Evolutionary conservation across 2,329 filamentous ascomycete species (phyloP), one percentile per base, ranked within the genome.

Genomic region (Fonsecaea monophora): DNA sequence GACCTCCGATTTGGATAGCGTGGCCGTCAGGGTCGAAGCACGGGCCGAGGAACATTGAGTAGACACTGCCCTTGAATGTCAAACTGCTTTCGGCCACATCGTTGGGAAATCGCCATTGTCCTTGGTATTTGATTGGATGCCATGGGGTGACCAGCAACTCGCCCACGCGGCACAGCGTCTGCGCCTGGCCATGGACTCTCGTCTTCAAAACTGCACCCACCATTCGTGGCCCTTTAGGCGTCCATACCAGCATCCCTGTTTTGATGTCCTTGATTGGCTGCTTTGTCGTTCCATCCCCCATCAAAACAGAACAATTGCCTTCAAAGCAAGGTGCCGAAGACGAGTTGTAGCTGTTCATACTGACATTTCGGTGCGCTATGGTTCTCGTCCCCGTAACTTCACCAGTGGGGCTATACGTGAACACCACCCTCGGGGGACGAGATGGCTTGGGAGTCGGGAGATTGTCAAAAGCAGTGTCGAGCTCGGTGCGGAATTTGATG

Each of bases 1-100:
- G 58, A 4, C 71, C 74, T 12, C 70, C 72, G 10, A 77, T 68
- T n/a, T 76, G 68, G 35, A 89, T 76, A 0, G 85, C 83, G 71
- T 89, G 86, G 0, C 83, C 62, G 30, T 63, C 50, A 4, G 63
- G 30, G 40, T 66, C 13, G n/a, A 40, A 21, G 13, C n/a, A 68
- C 12, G 77, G 77, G 75, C 86, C 79, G 18, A 89, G 76, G 18
- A 89, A 73, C 0, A 89, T 76, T 0, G 86, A 89, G 76, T 87
- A 89, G 5, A 89, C 78, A 1, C 74, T 74, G 0, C 86, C 86
- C 21, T 34, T 32, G 60, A 86, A 87, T 2, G 76, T 71, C 0
- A 81, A 75, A 6, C 69, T 68, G 1, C 71, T 60, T 10, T 74
- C 70, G 0, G 78, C 74, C 1, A 81, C 70, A 0, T 81, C 68